Evolutionary conservation across 129 eudicot genomes (phyloP), one percentile per base, ranked within the genome.

Genomic region (Lonicera japonica): DNA sequence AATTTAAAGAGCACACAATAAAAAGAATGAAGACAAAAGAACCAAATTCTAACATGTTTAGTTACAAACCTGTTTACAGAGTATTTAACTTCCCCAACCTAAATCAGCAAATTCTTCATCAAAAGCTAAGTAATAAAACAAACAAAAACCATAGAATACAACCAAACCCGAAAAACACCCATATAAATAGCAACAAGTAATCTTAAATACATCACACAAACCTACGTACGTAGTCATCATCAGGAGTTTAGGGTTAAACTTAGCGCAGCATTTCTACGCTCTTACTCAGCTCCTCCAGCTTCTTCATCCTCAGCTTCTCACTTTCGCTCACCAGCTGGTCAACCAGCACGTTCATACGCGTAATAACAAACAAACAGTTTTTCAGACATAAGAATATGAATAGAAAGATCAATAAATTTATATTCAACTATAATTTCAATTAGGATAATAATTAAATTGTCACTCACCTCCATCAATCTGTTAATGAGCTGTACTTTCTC

Each of bases 261-360:
- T 68, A 83, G 76, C 70, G 95, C 64, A 77, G 60, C 14, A 89
- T 62, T 72, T 92, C 98, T 53, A 92, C 70, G 74, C 92, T 87
- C 85, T 87, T 92, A 89, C 96, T 92, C 79, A 92, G 80, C 66
- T 92, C 98, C 46, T 87, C 98, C 81, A 92, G 79, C 68, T 88
- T 92, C 88, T 87, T 92, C 95, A 92, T 81, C 95, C 98, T 92
- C 83, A 85, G 53, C 65, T 78, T 84, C 90, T 92, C 98, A 63
- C 98, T 92, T 65, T 92, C 98, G 64, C 95, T 77, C 38, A 92
- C 98, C 84, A 92, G 82, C 98, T 92, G 94, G 73, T 80, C 75
- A 75, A 83, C 52, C 66, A 69, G 65, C 46, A 64, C 22, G 20
- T 72, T 74, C 65, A 70, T 48, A 43, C 50, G 50, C 50, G 16